Base-by-base conservation (phyloP, 164 flowering plant genomes). In the Umbilicus rupestris region DNA sequence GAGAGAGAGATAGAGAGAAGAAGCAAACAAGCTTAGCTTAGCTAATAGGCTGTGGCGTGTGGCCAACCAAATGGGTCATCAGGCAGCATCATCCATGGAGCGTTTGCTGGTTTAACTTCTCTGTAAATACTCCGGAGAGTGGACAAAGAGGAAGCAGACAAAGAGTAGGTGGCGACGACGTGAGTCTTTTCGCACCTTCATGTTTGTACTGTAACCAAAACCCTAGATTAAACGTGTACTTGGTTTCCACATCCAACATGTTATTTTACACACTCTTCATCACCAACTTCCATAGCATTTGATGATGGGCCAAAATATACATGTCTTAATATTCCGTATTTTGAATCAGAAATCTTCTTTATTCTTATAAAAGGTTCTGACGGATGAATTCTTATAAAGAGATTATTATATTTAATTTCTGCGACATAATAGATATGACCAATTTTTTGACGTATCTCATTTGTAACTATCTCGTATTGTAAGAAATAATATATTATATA, bases 21-120 rank as follows among this genome's bases (percentile, higher is more conserved):
- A 19, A n/a, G 52, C 14, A 8, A 46, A 24, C 22, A 20, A 52
- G 30, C 28, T 47, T 52, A 26, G 12, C 22, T 26, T 55, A 55
- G 60, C 60, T 26, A 28, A 55, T 55, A 33, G 60, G 33, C 33
- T 9, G 31, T 52, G 59, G 59, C 59, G 60, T 55, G 60, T 55
- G 60, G 29, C 57, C 57, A 50, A 28, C 10, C n/a, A 10, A 10
- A 14, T 26, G 33, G 33, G 28, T 28, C 60, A 5, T 14, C 60
- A 55, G 22, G 33, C 33, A 55, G 14, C 19, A 12, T 55, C 60
- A 29, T 50, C 9, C 22, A 19, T 52, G 28, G 58, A 52, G 22
- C 22, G 22, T 50, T 22, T 50, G 28, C 9, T 52, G 29, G 10
- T 29, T 52, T 24, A 52, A 24, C 30, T 52, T 52, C 24, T 20